Percentiles rank a stretch among this genome's conserved stretches.
phyloP scores from a whole-genome alignment of 768 basidiomycete genomes.

The Macrolepiota fuliginosa region DNA sequence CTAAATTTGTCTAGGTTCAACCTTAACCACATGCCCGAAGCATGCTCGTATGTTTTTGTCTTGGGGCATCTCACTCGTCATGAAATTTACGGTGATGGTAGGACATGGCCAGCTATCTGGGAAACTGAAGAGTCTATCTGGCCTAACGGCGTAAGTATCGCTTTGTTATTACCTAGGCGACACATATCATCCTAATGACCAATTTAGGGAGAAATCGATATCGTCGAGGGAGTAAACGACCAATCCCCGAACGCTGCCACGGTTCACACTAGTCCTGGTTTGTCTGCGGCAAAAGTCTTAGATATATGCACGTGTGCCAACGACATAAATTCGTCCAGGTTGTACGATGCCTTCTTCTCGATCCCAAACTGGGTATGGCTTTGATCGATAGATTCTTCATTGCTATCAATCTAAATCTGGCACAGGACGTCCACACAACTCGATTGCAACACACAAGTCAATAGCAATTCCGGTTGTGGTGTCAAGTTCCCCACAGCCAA shows the following conservation, averaged over 20 bases:
- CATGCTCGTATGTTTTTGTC: slow-evolving; percentile 26
- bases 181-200: neutral
- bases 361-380: slow-evolving; percentile 40
- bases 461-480: slow-evolving; percentile 26
- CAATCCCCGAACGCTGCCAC: slow-evolving; percentile 33
- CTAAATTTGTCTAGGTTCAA: slow-evolving; percentile 27
- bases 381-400: neutral
- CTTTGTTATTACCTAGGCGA: neutral
- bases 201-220: slow-evolving; percentile 37
- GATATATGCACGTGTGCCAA: slow-evolving; percentile 16
- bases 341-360: slow-evolving; percentile 29
- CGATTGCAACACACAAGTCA: slow-evolving; percentile 22
- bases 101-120: slow-evolving; percentile 57
- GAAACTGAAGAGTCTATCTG: slow-evolving; percentile 45
- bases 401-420: slow-evolving; percentile 19
- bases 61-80: neutral
- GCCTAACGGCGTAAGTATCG: slow-evolving; percentile 37
- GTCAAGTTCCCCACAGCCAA: slow-evolving; percentile 29
- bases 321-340: slow-evolving; percentile 15
- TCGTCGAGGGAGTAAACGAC: slow-evolving; percentile 41
- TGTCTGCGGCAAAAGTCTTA: slow-evolving; percentile 35
- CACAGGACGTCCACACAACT: slow-evolving; percentile 18
- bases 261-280: slow-evolving; percentile 39
- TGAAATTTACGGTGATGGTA: slow-evolving; percentile 12
- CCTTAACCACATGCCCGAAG: slow-evolving; percentile 36